Percentiles rank a stretch among this genome's conserved stretches.
Evolutionary conservation across 2,329 filamentous ascomycete species (phyloP).

Genomic region (Colletotrichum sp.): DNA sequence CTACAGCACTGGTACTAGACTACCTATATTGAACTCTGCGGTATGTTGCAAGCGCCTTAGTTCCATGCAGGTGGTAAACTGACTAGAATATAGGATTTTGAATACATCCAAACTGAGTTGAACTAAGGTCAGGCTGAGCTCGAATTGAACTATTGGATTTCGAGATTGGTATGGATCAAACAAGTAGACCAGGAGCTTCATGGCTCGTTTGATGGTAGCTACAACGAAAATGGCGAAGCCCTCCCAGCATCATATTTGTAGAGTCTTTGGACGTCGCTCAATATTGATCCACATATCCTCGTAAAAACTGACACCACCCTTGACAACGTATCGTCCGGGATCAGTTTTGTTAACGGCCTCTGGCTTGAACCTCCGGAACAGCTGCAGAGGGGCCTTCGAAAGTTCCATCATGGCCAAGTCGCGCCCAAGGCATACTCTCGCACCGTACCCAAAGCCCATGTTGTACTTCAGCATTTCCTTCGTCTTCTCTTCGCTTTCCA

Average conservation of each 20-base stretch:
- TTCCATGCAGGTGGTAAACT: not conserved
- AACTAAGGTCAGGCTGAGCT: not conserved
- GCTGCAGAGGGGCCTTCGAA: constrained; percentile 48
- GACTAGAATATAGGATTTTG: constrained; percentile 10
- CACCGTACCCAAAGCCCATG: constrained; percentile 55
- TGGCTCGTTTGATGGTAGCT: not conserved
- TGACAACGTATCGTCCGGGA: constrained; percentile 40
- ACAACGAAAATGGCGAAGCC: not conserved
- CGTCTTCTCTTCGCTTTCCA: constrained; percentile 40
- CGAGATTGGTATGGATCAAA: not conserved
- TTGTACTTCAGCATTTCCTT: constrained; percentile 51
- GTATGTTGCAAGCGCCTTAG: not conserved
- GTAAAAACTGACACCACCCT: constrained; percentile 46
- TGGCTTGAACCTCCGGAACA: constrained; percentile 43
- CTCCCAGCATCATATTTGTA: not conserved
- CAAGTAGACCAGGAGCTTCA: not conserved
- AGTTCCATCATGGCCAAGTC: constrained; percentile 59
- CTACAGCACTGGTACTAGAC: constrained; percentile 11
- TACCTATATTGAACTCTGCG: constrained; percentile 12
- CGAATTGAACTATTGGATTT: not conserved
- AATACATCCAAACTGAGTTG: constrained; percentile 16
- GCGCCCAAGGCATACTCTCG: constrained; percentile 51
- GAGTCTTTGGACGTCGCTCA: constrained; percentile 6
- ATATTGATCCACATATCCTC: constrained; percentile 44
- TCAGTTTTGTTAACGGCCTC: constrained; percentile 30